A percentile compares a stretch with the other conserved stretches of the same genome.
These are phyloP conservation scores for Solanum aculeatissimum DNA, from an alignment of 305 asterid genomes.

Conservation along the genomic window DNA sequence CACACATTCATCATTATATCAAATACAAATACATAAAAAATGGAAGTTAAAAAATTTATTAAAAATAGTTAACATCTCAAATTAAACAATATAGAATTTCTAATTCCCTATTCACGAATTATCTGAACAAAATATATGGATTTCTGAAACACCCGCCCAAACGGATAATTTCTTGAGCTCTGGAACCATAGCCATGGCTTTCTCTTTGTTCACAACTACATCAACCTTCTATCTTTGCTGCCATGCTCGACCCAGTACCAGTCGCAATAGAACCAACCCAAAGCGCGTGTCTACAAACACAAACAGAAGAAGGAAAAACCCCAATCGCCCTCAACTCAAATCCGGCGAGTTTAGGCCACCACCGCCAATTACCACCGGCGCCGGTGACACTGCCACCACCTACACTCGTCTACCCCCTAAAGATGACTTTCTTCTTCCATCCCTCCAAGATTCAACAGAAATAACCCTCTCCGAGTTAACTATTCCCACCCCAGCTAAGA, in stretches of 20 bases:
- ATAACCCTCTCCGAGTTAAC: conserved; percentile 42
- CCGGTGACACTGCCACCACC: conserved; percentile 73
- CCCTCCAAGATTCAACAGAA: conserved; percentile 15
- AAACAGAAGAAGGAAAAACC: conserved; percentile 11
- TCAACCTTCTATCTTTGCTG: conserved; percentile 20
- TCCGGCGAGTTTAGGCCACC: conserved; percentile 22
- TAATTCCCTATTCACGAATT: neutral
- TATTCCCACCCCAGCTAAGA: neutral
- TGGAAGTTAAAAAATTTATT: too few relatives aligned
- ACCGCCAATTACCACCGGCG: conserved; percentile 21
- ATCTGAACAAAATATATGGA: neutral
- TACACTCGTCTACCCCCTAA: conserved; percentile 74
- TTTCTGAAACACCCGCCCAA: conserved; percentile 2
- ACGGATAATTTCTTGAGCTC: neutral
- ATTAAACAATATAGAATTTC: neutral
- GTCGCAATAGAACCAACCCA: neutral
- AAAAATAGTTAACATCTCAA: neutral
- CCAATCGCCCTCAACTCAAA: conserved; percentile 25
- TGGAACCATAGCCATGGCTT: conserved; percentile 13
- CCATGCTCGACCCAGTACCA: conserved; percentile 24
- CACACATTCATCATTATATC: too few relatives aligned
- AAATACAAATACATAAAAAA: too few relatives aligned
- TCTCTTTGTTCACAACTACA: conserved; percentile 7
- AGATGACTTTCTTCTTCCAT: conserved; percentile 47
- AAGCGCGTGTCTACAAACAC: conserved; percentile 4